Evolutionary conservation across 2,329 filamentous ascomycete genomes (phyloP).

Genomic region (Beauveria asiatica): DNA sequence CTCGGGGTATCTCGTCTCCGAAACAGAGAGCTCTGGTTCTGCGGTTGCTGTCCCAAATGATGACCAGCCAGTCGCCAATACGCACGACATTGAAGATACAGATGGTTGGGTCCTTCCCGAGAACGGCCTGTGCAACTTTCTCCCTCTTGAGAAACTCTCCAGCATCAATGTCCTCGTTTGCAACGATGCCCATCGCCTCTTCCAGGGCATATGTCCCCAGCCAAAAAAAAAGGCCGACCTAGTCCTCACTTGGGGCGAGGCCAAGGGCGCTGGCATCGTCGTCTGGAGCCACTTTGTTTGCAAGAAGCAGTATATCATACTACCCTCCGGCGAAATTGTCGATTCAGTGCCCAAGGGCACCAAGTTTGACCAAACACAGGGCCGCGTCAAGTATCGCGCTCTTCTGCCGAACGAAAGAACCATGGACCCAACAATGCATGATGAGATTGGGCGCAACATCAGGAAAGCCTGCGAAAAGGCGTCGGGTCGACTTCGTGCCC

Average conservation of each 20-base stretch:
- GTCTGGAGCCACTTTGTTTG: constrained; percentile 8
- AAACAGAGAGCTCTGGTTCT: too few relatives aligned
- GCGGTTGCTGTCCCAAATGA: not conserved
- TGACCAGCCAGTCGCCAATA: not conserved
- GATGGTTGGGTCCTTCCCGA: not conserved
- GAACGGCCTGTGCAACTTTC: not conserved
- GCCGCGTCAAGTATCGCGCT: too few relatives aligned
- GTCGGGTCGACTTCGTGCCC: not conserved
- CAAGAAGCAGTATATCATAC: not conserved
- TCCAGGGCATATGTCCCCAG: constrained; percentile 9
- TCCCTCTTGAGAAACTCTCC: not conserved
- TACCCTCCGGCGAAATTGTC: too few relatives aligned
- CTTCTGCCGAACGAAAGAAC: too few relatives aligned
- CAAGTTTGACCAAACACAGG: too few relatives aligned
- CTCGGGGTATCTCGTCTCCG: too few relatives aligned
- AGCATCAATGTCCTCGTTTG: not conserved
- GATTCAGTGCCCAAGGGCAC: too few relatives aligned
- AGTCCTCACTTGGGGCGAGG: constrained; percentile 12
- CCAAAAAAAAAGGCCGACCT: constrained; percentile 9
- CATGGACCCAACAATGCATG: not conserved
- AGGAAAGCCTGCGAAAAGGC: not conserved
- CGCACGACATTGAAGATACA: not conserved
- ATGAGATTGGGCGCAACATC: not conserved
- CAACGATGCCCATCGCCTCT: not conserved
- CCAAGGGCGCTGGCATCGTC: constrained; percentile 5